Percentiles rank a stretch among this genome's conserved stretches.
phyloP scores from a whole-genome alignment of 768 basidiomycete genomes.

The Mycena metata region DNA sequence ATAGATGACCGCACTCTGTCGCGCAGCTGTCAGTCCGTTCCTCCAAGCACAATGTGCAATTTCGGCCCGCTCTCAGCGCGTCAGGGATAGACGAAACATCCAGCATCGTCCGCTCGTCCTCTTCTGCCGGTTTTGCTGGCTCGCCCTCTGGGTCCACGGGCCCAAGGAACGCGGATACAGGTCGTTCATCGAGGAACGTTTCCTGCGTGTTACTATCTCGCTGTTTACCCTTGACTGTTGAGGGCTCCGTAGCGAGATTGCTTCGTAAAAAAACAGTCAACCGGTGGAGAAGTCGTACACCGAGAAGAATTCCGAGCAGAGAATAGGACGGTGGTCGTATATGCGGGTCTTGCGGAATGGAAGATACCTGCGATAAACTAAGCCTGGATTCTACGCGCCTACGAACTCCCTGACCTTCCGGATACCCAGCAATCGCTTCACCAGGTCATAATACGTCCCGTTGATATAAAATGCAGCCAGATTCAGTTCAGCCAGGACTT shows the following conservation, averaged over 20 bases:
- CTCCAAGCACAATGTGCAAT: constrained; percentile 88
- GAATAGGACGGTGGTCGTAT: constrained; percentile 87
- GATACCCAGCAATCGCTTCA: constrained; percentile 75
- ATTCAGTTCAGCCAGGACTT: constrained; percentile 76
- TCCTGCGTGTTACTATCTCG: constrained; percentile 45
- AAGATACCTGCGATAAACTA: constrained; percentile 69
- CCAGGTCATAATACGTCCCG: constrained; percentile 83
- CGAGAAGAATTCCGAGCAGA: constrained; percentile 82
- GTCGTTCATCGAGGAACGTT: constrained; percentile 70
- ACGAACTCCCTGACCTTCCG: constrained; percentile 66
- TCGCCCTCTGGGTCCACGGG: constrained; percentile 64
- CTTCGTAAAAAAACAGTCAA: constrained; percentile 61
- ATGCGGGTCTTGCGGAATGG: constrained; percentile 77
- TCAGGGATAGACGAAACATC: constrained; percentile 69
- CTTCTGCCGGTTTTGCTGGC: constrained; percentile 71
- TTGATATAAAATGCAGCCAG: constrained; percentile 84
- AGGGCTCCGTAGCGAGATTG: constrained; percentile 35
- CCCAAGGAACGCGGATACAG: constrained; percentile 70
- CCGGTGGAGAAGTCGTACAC: constrained; percentile 74
- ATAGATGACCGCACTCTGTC: constrained; percentile 91
- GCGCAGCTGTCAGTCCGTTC: constrained; percentile 85
- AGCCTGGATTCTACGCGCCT: background rate
- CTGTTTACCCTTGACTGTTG: constrained; percentile 48
- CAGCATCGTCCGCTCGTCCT: constrained; percentile 77
- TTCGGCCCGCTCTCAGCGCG: constrained; percentile 68